Evolutionary conservation across 2,329 filamentous ascomycete genomes (phyloP).

Genomic region (Aspergillus quadrilineatus): DNA sequence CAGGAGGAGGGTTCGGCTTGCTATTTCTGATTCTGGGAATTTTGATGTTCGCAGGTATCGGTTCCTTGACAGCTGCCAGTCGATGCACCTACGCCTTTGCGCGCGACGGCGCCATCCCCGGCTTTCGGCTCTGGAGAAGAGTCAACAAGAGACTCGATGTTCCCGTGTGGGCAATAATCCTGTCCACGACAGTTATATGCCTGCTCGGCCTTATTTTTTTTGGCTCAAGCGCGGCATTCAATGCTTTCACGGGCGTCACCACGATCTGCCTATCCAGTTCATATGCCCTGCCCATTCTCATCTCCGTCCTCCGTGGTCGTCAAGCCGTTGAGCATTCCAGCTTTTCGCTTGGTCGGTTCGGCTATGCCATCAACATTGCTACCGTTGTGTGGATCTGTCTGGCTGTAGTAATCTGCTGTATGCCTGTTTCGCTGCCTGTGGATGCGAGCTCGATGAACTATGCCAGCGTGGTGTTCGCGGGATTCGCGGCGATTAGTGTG

Average conservation of each 20-base stretch:
- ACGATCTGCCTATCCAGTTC: constrained; percentile 75
- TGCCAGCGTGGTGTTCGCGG: constrained; percentile 64
- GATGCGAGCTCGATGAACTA: constrained; percentile 63
- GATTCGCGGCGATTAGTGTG: constrained; percentile 60
- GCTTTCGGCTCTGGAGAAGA: constrained; percentile 63
- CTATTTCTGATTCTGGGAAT: constrained; percentile 76
- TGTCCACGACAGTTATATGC: constrained; percentile 68
- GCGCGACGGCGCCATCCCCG: constrained; percentile 71
- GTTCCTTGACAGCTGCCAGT: constrained; percentile 70
- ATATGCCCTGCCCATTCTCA: constrained; percentile 73
- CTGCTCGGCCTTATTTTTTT: constrained; percentile 77
- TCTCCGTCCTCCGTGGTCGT: constrained; percentile 67
- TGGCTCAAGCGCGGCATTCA: constrained; percentile 73
- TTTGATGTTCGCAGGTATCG: constrained; percentile 72
- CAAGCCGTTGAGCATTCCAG: constrained; percentile 63
- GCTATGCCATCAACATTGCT: constrained; percentile 65
- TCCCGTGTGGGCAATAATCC: constrained; percentile 66
- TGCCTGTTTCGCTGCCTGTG: constrained; percentile 65
- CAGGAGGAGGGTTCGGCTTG: constrained; percentile 71
- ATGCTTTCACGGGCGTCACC: constrained; percentile 75
- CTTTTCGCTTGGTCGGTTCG: constrained; percentile 68
- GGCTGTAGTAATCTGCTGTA: constrained; percentile 71
- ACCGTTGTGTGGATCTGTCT: constrained; percentile 71
- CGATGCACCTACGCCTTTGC: constrained; percentile 76
- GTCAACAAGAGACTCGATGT: constrained; percentile 67